phyloP scores from a whole-genome alignment of 2,329 filamentous ascomycete genomes.

The Claviceps sorghi region DNA sequence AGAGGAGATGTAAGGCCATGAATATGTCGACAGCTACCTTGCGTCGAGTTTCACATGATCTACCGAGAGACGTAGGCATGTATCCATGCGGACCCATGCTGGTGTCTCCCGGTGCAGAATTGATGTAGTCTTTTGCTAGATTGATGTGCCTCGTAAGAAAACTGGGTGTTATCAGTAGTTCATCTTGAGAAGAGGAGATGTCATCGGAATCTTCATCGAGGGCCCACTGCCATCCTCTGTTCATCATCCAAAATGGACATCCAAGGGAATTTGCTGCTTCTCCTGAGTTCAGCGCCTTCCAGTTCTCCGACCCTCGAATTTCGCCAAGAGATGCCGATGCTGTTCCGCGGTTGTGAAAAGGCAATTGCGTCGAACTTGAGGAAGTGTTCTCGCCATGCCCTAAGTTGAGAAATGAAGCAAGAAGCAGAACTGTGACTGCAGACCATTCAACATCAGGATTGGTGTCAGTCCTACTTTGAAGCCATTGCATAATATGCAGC shows the following conservation, averaged over 20 bases:
- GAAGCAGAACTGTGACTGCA: constrained; percentile 46
- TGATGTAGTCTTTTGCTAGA: constrained; percentile 51
- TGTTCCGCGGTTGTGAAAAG: constrained; percentile 18
- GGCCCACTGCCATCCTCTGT: constrained; percentile 57
- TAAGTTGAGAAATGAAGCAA: constrained; percentile 48
- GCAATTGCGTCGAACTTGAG: constrained; percentile 12
- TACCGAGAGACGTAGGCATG: constrained; percentile 44
- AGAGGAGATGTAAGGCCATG: constrained; percentile 68
- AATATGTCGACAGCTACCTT: constrained; percentile 53
- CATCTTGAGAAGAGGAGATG: constrained; percentile 12
- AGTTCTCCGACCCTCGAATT: constrained; percentile 26
- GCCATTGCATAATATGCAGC: constrained; percentile 63
- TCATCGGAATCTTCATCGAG: constrained; percentile 37
- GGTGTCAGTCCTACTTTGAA: constrained; percentile 32
- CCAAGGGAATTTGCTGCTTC: constrained; percentile 34
- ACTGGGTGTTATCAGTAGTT: constrained; percentile 13
- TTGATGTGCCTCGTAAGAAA: constrained; percentile 39
- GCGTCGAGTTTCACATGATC: constrained; percentile 40
- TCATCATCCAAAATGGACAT: constrained; percentile 44
- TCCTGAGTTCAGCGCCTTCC: constrained; percentile 31
- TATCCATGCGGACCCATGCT: constrained; percentile 42
- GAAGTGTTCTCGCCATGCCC: constrained; percentile 22
- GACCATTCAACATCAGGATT: constrained; percentile 52
- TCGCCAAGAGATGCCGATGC: constrained; percentile 22
- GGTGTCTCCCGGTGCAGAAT: constrained; percentile 40